These are phyloP conservation scores for Chlamydomonas sp. DNA, from an alignment of 139 green algal species.

Conservation along the genomic window DNA sequence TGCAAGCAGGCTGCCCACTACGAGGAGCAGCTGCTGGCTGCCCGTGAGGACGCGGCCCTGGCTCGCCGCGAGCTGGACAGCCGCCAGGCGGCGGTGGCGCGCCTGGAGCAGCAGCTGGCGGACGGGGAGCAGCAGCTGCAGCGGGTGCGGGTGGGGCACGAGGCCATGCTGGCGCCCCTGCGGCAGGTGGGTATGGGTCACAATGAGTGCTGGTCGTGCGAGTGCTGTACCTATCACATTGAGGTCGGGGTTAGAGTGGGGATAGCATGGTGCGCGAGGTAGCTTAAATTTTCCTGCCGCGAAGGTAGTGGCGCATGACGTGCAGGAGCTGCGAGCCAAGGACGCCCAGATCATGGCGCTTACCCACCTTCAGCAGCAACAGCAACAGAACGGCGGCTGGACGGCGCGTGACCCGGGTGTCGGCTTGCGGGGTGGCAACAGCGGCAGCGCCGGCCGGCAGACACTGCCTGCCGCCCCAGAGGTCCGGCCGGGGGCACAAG, in stretches of 20 bases:
- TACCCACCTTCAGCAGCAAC: not conserved
- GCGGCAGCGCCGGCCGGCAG: too few relatives aligned
- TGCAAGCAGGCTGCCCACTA: slow-evolving; percentile 14
- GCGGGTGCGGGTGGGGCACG: not conserved
- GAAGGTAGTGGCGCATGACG: not conserved
- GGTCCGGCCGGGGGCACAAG: too few relatives aligned
- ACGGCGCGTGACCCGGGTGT: too few relatives aligned
- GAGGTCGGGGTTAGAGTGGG: not conserved
- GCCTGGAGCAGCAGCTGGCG: not conserved
- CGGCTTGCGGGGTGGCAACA: too few relatives aligned
- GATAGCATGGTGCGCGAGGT: not conserved
- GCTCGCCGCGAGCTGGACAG: slow-evolving; percentile 16
- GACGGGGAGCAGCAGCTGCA: slow-evolving; percentile 24
- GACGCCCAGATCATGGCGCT: slow-evolving; percentile 24
- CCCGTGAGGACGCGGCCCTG: slow-evolving; percentile 18
- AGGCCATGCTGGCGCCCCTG: slow-evolving; percentile 8
- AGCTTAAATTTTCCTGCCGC: too few relatives aligned
- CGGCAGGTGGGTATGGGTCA: not conserved
- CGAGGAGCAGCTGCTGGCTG: slow-evolving; percentile 27
- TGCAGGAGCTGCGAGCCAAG: slow-evolving; percentile 10
- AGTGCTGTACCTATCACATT: not conserved
- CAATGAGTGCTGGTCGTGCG: not conserved
- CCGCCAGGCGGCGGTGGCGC: not conserved
- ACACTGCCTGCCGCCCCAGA: too few relatives aligned
- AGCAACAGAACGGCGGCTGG: not conserved